phyloP scores from a whole-genome alignment of 257 asterid species.

The Paulownia fortunei region DNA sequence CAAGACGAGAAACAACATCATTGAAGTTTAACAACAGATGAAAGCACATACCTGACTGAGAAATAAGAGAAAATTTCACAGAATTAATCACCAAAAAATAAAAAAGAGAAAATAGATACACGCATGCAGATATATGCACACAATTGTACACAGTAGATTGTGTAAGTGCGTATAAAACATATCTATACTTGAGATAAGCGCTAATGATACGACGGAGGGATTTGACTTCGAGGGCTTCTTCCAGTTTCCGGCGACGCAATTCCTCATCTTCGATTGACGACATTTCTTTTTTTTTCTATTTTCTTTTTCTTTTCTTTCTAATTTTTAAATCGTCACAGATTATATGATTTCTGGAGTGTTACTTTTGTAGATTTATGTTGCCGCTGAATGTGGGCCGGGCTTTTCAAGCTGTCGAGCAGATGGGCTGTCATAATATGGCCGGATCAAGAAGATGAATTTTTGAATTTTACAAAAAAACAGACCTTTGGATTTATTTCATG shows the following conservation, averaged over 20 bases:
- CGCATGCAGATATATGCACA: neutral
- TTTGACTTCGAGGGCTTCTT: constrained; percentile 89
- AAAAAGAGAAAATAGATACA: neutral
- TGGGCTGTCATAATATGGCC: too few species aligned
- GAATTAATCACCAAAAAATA: neutral
- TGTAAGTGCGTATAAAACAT: neutral
- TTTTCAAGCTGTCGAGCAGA: too few species aligned
- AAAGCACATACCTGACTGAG: neutral
- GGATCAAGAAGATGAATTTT: too few species aligned
- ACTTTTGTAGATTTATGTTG: too few species aligned
- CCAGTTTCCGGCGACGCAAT: constrained; percentile 71
- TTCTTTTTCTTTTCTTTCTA: neutral
- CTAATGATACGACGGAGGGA: constrained; percentile 95
- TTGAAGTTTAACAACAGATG: neutral
- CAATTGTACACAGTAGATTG: constrained; percentile 13
- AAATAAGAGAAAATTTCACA: neutral
- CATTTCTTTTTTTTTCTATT: neutral
- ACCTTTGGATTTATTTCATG: too few species aligned
- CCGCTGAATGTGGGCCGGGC: too few species aligned
- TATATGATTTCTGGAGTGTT: neutral
- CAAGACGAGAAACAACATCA: neutral
- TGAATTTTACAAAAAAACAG: too few species aligned
- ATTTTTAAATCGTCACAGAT: constrained; percentile 7
- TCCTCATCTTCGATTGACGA: constrained; percentile 59
- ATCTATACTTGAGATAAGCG: constrained; percentile 87